Conservation (phyloP, 2,329 filamentous ascomycete genomes). For the Parastagonospora nodorum region DNA sequence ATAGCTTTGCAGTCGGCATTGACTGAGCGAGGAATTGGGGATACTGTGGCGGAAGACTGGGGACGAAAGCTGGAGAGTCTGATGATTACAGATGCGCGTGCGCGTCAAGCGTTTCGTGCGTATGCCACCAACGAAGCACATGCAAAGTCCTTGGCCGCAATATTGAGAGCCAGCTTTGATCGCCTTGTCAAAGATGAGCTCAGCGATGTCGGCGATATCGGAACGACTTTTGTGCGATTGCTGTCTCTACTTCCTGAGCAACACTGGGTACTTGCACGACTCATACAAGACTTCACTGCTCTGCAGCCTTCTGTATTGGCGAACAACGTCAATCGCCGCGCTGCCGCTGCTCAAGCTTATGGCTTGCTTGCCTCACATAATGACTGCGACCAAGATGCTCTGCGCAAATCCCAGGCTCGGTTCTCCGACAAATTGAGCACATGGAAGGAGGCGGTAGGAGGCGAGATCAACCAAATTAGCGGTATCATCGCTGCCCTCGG, state of each 20-base stretch:
- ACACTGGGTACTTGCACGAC: conserved; percentile 35
- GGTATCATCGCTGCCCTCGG: conserved; percentile 65
- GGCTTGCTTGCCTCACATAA: conserved; percentile 77
- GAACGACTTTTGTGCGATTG: conserved; percentile 59
- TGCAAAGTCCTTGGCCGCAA: conserved; percentile 44
- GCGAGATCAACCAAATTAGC: conserved; percentile 62
- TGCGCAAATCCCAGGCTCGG: conserved; percentile 51
- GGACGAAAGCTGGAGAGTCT: conserved; percentile 76
- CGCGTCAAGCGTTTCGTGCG: conserved; percentile 62
- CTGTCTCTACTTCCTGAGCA: conserved; percentile 60
- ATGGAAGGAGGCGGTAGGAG: conserved; percentile 66
- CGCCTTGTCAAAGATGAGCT: conserved; percentile 48
- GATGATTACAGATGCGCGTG: conserved; percentile 70
- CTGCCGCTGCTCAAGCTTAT: conserved; percentile 70
- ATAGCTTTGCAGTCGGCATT: conserved; percentile 65
- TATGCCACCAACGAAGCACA: conserved; percentile 50
- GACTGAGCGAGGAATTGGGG: conserved; percentile 46
- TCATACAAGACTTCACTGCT: conserved; percentile 47
- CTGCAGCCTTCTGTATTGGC: conserved; percentile 68
- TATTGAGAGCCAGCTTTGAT: conserved; percentile 53
- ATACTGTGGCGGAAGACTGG: conserved; percentile 79
- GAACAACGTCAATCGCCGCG: conserved; percentile 72
- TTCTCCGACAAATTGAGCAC: conserved; percentile 54
- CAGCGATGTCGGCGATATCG: conserved; percentile 52
- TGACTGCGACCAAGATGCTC: conserved; percentile 45